Evolutionary conservation across 352 stramenopile genomes (phyloP).

Genomic region (Aphanomyces invadans): DNA sequence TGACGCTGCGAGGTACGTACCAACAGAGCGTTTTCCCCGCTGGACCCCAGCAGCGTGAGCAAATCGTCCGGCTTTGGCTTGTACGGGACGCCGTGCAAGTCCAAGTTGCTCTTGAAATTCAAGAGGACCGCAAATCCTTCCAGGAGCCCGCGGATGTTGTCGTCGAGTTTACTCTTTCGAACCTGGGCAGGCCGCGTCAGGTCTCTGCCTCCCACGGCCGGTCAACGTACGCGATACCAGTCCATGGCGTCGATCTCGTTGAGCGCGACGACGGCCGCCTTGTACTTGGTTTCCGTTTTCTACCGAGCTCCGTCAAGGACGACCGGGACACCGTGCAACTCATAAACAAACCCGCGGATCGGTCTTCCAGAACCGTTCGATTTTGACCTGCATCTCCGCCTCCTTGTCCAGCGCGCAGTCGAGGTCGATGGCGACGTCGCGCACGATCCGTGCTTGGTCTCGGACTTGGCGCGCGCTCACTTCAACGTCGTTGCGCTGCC

Average conservation of each 20-base stretch:
- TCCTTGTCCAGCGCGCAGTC: conserved; percentile 44
- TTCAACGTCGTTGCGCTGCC: conserved; percentile 47
- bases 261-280: conserved; percentile 46
- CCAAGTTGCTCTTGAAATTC: conserved; percentile 66
- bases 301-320: conserved; percentile 20
- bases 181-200: conserved; percentile 29
- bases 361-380: conserved; percentile 71
- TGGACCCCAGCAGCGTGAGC: conserved; percentile 58
- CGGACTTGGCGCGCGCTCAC: conserved; percentile 38
- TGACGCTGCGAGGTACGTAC: no score
- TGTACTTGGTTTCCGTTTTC: conserved; percentile 52
- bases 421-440: conserved; percentile 34
- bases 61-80: conserved; percentile 51
- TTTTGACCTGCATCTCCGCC: conserved; percentile 65
- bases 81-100: conserved; percentile 36
- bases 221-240: conserved; percentile 39
- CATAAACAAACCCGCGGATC: conserved; percentile 26
- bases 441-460: conserved; percentile 29
- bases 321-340: background rate
- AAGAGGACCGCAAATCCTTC: conserved; percentile 60
- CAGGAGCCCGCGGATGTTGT: conserved; percentile 47
- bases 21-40: conserved; percentile 71
- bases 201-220: background rate
- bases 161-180: conserved; percentile 51
- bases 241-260: conserved; percentile 49